These are phyloP conservation scores for Coniosporium apollinis DNA, from an alignment of 495 filamentous ascomycete species.

Conservation along the genomic window DNA sequence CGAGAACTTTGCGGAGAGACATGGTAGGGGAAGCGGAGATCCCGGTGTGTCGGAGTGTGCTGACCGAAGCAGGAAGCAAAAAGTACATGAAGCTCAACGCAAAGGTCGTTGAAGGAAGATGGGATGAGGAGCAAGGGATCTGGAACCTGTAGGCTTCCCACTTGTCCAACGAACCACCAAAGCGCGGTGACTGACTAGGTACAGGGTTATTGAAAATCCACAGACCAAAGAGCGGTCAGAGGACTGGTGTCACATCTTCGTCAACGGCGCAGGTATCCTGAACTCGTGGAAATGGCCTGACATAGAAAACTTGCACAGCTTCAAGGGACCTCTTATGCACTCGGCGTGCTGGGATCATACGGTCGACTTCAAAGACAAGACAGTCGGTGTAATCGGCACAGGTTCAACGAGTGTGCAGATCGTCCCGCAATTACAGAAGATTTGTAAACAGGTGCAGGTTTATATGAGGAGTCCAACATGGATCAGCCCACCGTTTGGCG, in stretches of 20 bases:
- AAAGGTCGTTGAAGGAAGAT: slow-evolving; percentile 15
- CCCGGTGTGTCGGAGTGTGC: too few relatives aligned
- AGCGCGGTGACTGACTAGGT: slow-evolving; percentile 5
- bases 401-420: slow-evolving; percentile 5
- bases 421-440: slow-evolving; percentile 16
- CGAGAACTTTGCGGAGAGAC: slow-evolving; percentile 15
- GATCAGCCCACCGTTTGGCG: slow-evolving; percentile 16
- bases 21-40: slow-evolving; percentile 12
- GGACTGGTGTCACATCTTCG: slow-evolving; percentile 17
- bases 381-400: slow-evolving; percentile 3
- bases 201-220: slow-evolving; percentile 8
- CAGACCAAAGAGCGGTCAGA: slow-evolving; percentile 6
- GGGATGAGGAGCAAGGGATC: slow-evolving; percentile 14
- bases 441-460: slow-evolving; percentile 12
- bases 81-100: slow-evolving; percentile 19
- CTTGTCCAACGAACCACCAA: too few relatives aligned
- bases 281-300: slow-evolving; percentile 10
- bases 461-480: slow-evolving; percentile 15
- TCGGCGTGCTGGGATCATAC: slow-evolving; percentile 4
- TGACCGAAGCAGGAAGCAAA: slow-evolving; percentile 8
- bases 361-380: slow-evolving; percentile 1
- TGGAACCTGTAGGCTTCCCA: slow-evolving; percentile 8
- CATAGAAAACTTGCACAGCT: slow-evolving; percentile 4
- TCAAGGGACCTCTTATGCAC: slow-evolving; percentile 4
- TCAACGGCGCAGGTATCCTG: slow-evolving; percentile 21